Conservation (phyloP, 164 flowering plant genomes). For the Berberis vulgaris region DNA sequence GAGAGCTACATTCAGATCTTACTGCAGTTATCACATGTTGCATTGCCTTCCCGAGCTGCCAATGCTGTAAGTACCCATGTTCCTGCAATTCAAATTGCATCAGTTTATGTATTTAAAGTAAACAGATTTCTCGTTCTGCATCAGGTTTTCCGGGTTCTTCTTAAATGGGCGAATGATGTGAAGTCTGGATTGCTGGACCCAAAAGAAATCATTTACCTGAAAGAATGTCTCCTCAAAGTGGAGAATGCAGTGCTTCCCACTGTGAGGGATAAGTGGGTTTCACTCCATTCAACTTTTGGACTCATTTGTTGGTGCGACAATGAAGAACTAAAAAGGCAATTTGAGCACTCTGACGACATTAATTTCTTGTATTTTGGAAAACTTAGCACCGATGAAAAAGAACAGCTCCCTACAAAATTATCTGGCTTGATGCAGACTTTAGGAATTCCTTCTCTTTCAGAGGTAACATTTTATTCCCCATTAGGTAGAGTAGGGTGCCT, state of each 20-base stretch:
- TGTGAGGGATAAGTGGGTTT: conserved; percentile 77
- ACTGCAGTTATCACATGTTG: conserved; percentile 41
- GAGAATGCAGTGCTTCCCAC: conserved; percentile 71
- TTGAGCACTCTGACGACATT: conserved; percentile 42
- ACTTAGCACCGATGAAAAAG: conserved; percentile 29
- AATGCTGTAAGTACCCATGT: conserved; percentile 41
- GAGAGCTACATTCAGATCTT: conserved; percentile 49
- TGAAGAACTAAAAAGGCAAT: conserved; percentile 51
- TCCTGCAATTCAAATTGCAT: conserved; percentile 3
- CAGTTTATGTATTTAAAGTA: not conserved
- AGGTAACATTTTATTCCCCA: conserved; percentile 31
- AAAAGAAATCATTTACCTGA: conserved; percentile 49
- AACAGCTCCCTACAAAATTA: conserved; percentile 32
- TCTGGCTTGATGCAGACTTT: conserved; percentile 39
- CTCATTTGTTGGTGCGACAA: conserved; percentile 89
- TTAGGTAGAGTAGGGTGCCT: too few relatives aligned
- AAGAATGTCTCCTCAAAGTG: conserved; percentile 39
- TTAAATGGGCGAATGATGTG: conserved; percentile 65
- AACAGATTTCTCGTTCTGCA: conserved; percentile 3
- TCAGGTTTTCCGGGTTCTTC: conserved; percentile 65
- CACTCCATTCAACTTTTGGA: conserved; percentile 72
- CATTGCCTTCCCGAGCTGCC: conserved; percentile 69
- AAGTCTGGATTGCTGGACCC: conserved; percentile 41
- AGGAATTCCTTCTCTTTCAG: conserved; percentile 74
- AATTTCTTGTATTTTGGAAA: conserved; percentile 67